Evolutionary conservation across 192 early-diverging fungal species (phyloP).

Genomic region (Chytriomyces sp.): DNA sequence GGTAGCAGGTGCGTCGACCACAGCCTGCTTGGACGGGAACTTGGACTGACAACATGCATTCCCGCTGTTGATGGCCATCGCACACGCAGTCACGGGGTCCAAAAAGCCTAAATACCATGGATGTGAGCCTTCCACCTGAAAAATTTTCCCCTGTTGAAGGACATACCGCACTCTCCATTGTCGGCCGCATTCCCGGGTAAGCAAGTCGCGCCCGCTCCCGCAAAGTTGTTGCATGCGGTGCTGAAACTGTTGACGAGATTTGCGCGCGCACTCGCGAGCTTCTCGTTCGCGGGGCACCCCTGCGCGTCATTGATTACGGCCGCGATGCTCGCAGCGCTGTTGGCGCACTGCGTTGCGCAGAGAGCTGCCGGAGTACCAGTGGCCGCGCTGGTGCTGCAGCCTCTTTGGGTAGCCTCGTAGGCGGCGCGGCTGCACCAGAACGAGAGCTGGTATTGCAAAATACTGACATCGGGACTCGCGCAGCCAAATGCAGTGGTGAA

Average conservation of each 20-base stretch:
- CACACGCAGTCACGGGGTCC: not conserved
- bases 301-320: not conserved
- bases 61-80: not conserved
- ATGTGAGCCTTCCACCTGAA: not conserved
- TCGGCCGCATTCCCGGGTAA: not conserved
- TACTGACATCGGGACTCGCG: not conserved
- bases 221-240: conserved; percentile 5
- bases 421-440: conserved; percentile 11
- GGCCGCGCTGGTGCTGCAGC: not conserved
- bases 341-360: not conserved
- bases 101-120: not conserved
- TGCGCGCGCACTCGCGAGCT: not conserved
- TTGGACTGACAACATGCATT: not conserved
- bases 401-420: not conserved
- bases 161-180: not conserved
- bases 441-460: not conserved
- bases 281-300: not conserved
- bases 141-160: not conserved
- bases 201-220: not conserved
- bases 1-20: no score
- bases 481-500: conserved; percentile 1
- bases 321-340: not conserved
- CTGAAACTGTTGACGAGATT: not conserved
- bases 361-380: not conserved
- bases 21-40: not conserved